Base-by-base conservation (phyloP, 495 filamentous ascomycete species). In the Xylaria castorea region DNA sequence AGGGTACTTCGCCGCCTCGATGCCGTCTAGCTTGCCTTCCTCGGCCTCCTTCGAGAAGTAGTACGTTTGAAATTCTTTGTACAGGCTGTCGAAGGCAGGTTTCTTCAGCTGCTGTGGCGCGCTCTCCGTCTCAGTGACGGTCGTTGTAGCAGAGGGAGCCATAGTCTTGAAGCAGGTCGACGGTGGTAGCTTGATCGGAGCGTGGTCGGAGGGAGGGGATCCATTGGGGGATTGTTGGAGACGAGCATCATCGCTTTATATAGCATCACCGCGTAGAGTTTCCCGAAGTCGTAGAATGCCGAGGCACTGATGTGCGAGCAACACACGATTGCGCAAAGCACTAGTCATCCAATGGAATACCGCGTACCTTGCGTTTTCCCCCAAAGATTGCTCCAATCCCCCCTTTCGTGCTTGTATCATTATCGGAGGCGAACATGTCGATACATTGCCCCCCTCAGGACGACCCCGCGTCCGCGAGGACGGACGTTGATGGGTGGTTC, bases 21-120 rank as follows among this genome's bases (percentile, higher is more conserved):
- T 78, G 40, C 82, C 85, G 0, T 53, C 60, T 70, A 80, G 76
- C 76, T 84, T 86, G 27, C 84, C 82, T 61, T 81, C 80, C 64
- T 88, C 87, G 40, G 76, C 79, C 4, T 87, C 81, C 20, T 84
- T 81, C 67, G 87, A 83, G 71, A 87, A 89, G 72, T 86, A 85
- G 60, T 83, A 84, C 38, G 86, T 75, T 8, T 82, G 79, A 58
- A 90, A 83, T 76, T 92, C 89, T 82, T 92, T 92, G 81, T 92
- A 92, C 58, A 83, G 80, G n/a, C 85, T 86, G 5, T 80, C 81
- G 25, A 84, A 82, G 30, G 78, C 76, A 73, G 83, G 80, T 42
- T 83, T 77, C 6, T 81, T 77, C 22, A 84, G 79, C 74, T 79
- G 83, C 71, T 75, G 81, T 71, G 70, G 81, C 55, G 74, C 72